These are phyloP conservation scores for Xylaria sp. DNA, from an alignment of 2,329 filamentous ascomycete genomes.

Conservation along the genomic window DNA sequence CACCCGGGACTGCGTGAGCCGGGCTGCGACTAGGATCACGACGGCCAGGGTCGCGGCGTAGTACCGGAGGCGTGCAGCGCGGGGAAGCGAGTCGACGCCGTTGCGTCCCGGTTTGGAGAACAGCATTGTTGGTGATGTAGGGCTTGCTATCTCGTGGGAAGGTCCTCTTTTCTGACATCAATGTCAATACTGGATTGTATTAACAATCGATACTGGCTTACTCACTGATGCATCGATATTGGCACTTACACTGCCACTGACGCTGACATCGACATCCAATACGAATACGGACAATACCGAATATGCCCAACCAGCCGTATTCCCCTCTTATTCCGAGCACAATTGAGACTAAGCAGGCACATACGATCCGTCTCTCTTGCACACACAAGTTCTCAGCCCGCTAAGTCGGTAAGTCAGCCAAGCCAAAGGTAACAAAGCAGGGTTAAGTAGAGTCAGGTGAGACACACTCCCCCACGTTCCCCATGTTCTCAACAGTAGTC, in stretches of 20 bases:
- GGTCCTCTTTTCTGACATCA: background rate
- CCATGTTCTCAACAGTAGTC: background rate
- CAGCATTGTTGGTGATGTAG: background rate
- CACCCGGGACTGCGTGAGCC: background rate
- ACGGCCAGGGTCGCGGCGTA: slow-evolving; percentile 27
- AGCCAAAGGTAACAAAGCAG: background rate
- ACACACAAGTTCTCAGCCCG: too few relatives aligned
- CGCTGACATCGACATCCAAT: background rate
- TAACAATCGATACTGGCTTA: background rate
- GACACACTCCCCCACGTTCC: background rate
- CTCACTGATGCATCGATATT: background rate
- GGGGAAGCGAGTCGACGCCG: slow-evolving; percentile 34
- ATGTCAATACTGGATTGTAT: background rate
- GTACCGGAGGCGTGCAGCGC: slow-evolving; percentile 38
- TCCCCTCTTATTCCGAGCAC: too few relatives aligned
- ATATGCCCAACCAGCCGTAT: too few relatives aligned
- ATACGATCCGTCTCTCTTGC: too few relatives aligned
- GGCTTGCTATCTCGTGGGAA: background rate
- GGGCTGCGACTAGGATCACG: slow-evolving; percentile 17
- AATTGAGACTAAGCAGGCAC: too few relatives aligned
- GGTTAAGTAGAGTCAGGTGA: background rate
- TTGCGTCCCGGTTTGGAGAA: slow-evolving; percentile 1
- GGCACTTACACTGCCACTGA: background rate
- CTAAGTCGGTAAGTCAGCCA: background rate
- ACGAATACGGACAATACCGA: too few relatives aligned